Base-by-base conservation (phyloP, 2,329 filamentous ascomycete species). In the Xylaria sp. region DNA sequence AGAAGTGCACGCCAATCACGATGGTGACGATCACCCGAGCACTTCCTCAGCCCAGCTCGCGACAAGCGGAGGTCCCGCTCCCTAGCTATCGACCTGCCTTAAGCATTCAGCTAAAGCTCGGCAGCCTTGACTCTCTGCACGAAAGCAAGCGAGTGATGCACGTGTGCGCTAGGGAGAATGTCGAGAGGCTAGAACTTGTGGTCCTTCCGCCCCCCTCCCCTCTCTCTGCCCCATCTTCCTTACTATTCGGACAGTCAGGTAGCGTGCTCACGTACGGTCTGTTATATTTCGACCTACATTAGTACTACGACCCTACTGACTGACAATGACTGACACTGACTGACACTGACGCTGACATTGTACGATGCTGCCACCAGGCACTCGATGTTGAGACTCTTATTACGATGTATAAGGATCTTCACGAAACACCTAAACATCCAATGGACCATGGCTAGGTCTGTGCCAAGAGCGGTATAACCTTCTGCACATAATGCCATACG, bases 1-100 rank as follows among this genome's bases (percentile, higher is more conserved):
- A 55, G 59, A 60, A 61, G 58, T n/a, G 64, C 55, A 63, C 63
- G 25, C 67, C 67, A 69, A 69, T 69, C 64, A 69, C 44, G 22
- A 27, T 10, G 56, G 59, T 42, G 22, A 47, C 57, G 51, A 61
- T 61, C 66, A 65, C 45, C 51, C 49, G 62, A 62, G 58, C 36
- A 56, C 50, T 61, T 61, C n/a, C 66, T 68, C 58, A 61, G 63
- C 62, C 59, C 66, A 58, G 51, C 57, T 54, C 58, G 45, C 50
- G 44, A 49, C 38, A 54, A 33, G 54, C 50, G 56, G 54, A 49
- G 49, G 17, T 38, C 36, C 38, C 15, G 47, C 54, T 54, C 25
- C n/a, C 17, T 53, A 29, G 42, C 39, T 60, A 61, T 55, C 61
- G 27, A 61, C 65, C 65, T 65, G 65, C 65, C 65, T 68, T 5